These are phyloP conservation scores for Cytospora piceae DNA, from an alignment of 2,329 filamentous ascomycete genomes.

Conservation along the genomic window DNA sequence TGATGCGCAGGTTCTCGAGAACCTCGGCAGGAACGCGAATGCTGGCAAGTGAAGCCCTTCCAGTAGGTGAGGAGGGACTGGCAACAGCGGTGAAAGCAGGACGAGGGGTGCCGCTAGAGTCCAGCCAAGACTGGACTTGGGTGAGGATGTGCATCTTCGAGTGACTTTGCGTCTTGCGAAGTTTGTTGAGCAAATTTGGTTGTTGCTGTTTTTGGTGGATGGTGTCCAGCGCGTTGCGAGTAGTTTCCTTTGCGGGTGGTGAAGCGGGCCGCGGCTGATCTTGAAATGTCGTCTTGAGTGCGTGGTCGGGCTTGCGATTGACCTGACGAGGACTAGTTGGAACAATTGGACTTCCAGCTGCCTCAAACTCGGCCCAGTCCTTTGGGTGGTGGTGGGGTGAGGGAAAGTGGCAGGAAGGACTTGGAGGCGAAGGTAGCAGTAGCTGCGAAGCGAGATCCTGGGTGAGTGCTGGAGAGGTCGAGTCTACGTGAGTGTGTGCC, in stretches of 20 bases:
- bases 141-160: conserved; percentile 23
- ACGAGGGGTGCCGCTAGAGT: conserved; percentile 20
- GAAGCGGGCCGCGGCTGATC: conserved; percentile 22
- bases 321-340: conserved; percentile 9
- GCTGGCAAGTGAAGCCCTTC: conserved; percentile 33
- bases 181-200: conserved; percentile 14
- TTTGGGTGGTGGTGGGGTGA: not conserved
- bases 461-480: conserved; percentile 4
- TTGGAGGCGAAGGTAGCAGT: conserved; percentile 1
- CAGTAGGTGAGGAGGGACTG: conserved; percentile 4
- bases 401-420: not conserved
- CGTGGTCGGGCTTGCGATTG: conserved; percentile 8
- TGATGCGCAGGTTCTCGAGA: conserved; percentile 57
- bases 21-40: conserved; percentile 58
- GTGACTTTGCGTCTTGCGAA: conserved; percentile 22
- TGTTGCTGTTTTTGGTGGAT: conserved; percentile 6
- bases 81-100: not conserved
- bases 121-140: conserved; percentile 30
- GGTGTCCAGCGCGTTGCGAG: conserved; percentile 3
- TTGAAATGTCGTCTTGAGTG: conserved; percentile 1
- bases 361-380: conserved; percentile 14
- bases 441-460: conserved; percentile 9
- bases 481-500: conserved; percentile 8
- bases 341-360: conserved; percentile 6
- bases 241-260: conserved; percentile 4